Base-by-base conservation (phyloP, 495 filamentous ascomycete species). In the Neurospora africana region DNA sequence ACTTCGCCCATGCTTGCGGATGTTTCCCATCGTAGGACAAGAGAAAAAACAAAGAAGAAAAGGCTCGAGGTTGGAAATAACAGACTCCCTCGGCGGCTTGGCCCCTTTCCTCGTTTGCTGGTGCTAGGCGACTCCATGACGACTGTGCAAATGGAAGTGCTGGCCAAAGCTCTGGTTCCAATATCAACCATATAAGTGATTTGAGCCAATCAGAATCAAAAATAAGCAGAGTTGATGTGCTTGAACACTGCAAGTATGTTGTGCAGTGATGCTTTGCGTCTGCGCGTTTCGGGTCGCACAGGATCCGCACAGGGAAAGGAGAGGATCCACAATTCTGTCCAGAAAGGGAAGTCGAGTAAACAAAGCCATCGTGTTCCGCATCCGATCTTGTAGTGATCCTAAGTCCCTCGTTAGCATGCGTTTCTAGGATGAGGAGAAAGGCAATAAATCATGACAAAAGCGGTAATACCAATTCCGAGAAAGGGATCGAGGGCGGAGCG, bases 371-470 rank as follows among this genome's bases (percentile, higher is more conserved):
- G 11, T 58, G 47, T 23, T 58, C 47, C 4, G 44, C 5, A 6
- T 58, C 21, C 5, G 2, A 6, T 58, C 47, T 58, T 15, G 43
- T 0, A 6, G 6, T 15, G 4, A 27, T 15, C 10, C 47, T 58
- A 2, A 5, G 1, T 15, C 1, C 0, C 27, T 6, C 2, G 47
- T 58, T 7, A 58, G 47, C 43, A 21, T 47, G 43, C 0, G 4
- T 5, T 10, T 21, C n/a, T 47, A 0, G 8, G n/a, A 21, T 9
- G 10, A 21, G 0, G 8, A 21, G 7, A 10, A 21, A 4, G 8
- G 0, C 8, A 1, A 47, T 1, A 47, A 0, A 8, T 21, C 2
- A 9, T 4, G 8, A 11, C 11, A 0, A 15, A 27, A 27, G 0
- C 21, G 21, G 2, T 13, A 15, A 58, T 27, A 15, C 47, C 10